Evolutionary conservation across 768 basidiomycete species (phyloP), one percentile per base, ranked within the genome.

Genomic region (Chiua virens): DNA sequence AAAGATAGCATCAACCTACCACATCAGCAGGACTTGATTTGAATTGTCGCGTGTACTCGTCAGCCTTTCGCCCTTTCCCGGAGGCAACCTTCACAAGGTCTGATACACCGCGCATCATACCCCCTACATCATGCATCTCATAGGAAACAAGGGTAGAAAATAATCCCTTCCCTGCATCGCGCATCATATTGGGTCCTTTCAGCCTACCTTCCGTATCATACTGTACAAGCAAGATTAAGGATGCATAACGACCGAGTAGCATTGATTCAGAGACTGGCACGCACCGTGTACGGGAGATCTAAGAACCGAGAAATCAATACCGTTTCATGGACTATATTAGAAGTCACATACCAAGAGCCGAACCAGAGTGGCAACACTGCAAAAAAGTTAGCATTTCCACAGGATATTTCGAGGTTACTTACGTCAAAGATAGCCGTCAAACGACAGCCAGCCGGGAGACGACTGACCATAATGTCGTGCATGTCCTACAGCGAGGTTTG

Each of bases 201-300:
- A 98, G 73, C 64, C 91, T 93, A 43, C 94, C 94, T 72, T 98
- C 92, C 8, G 93, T 96, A 20, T 92, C 92, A 71, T 98, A 98
- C 84, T 89, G 54, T 30, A 18, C 13, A 41, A 46, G 46, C 34
- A 50, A 14, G 44, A 20, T 48, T 23, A 49, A 38, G 48, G 13
- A 18, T 4, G 8, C 25, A 49, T 5, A 14, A 23, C 25, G 44
- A 28, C 25, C 17, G 37, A 44, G 25, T 30, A 30, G 13, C 30
- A 3, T 30, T 30, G 30, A 8, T 21, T 40, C 17, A 39, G 43
- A 15, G 22, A 47, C 23, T 18, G 49, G 34, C 22, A 56, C 76
- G 35, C 69, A 87, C 85, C 35, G 81, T 76, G 67, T 86, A 89
- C 3, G 84, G 85, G 23, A 88, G 75, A 66, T 89, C 85, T 86